Evolutionary conservation across 2,329 filamentous ascomycete genomes (phyloP), one percentile per base, ranked within the genome.

Genomic region (Venturiaceae sp.): DNA sequence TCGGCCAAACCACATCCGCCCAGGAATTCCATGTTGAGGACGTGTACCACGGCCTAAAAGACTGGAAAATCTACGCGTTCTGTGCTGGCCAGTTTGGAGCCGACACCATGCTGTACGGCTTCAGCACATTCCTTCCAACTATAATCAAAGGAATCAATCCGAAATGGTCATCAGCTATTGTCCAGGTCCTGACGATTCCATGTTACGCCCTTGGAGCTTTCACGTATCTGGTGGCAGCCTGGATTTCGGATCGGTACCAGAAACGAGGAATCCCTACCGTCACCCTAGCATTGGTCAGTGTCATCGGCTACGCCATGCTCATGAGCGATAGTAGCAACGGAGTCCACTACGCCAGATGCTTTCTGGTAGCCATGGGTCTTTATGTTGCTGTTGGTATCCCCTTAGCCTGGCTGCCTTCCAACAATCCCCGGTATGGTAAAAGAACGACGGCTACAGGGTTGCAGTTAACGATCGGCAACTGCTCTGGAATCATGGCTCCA

Each of bases 81-180:
- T 85, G 80, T 62, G 69, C 83, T 37, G 86, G 77, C 5, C 86
- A 90, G 68, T 91, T 91, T 66, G 86, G 87, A 4, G 79, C 80
- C 16, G 86, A 90, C 65, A 88, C 85, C 1, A 87, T 91, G 82
- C 77, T 92, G 0, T 92, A 92, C 66, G 86, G 87, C 4, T 91
- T 84, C 69, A 86, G 83, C 54, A 90, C 86, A 0, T 92, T 92
- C 67, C 72, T 92, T 47, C 88, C 88, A 0, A 90, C 87, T 4
- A 92, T 92, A 63, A 90, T 92, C 68, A 76, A 82, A 44, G 83
- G 80, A 3, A 80, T 92, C 55, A 85, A 86, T 3, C 72, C 74
- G 1, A 68, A 67, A 2, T 89, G 86, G 76, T 77, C 81, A 0
- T 75, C 76, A 0, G 81, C 86, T 0, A 77, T 88, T 66, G 82